These are phyloP conservation scores for Candida nanaspora DNA, from an alignment of 805 yeast genomes.

Conservation along the genomic window DNA sequence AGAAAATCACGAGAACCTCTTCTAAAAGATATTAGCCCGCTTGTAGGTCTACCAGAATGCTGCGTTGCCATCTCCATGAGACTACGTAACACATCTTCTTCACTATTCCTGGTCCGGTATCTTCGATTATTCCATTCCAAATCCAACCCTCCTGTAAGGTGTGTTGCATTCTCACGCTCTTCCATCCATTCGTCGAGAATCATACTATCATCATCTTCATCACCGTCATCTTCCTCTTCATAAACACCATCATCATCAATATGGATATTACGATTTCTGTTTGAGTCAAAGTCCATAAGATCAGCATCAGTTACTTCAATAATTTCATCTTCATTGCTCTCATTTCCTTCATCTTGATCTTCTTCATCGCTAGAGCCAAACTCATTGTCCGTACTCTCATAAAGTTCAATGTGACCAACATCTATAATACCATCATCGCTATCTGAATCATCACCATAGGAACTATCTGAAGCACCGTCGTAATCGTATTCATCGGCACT, in stretches of 20 bases:
- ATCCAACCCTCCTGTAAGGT: too few species aligned
- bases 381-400: constrained; percentile 9
- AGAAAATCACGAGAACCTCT: too few species aligned
- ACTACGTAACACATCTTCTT: too few species aligned
- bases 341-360: constrained; percentile 17
- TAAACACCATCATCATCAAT: background rate
- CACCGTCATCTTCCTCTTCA: constrained; percentile 3
- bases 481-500: background rate
- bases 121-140: too few species aligned
- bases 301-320: background rate
- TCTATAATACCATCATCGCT: constrained; percentile 14
- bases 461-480: background rate
- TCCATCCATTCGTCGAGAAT: constrained; percentile 26
- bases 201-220: constrained; percentile 22
- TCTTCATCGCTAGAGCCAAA: constrained; percentile 9
- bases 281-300: too few species aligned
- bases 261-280: too few species aligned
- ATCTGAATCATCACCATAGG: constrained; percentile 12
- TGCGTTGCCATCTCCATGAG: too few species aligned
- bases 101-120: too few species aligned
- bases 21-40: too few species aligned
- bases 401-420: background rate
- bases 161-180: too few species aligned
- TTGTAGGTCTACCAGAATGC: too few species aligned
- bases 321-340: constrained; percentile 11